Percentiles rank a stretch among this genome's conserved stretches.
Evolutionary conservation across 768 basidiomycete genomes (phyloP).

Genomic region (Jaapia argillacea): DNA sequence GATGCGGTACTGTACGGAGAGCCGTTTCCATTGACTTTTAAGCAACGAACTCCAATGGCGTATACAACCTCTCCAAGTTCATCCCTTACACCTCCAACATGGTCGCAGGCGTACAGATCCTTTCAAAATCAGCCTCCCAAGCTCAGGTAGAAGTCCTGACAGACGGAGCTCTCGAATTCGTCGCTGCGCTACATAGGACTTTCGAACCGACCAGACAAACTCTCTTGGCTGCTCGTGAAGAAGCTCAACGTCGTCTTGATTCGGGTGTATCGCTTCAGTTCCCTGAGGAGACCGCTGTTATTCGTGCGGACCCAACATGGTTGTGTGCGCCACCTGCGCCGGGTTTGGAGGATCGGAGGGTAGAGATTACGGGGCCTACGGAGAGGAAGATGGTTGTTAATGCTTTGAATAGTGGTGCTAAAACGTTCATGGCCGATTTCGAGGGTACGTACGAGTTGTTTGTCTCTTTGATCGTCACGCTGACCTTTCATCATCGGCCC

Average conservation of each 20-base stretch:
- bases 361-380: conserved; percentile 97
- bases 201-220: conserved; percentile 83
- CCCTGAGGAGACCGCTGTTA: conserved; percentile 76
- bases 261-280: conserved; percentile 78
- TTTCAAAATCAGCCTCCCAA: conserved; percentile 44
- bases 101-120: conserved; percentile 55
- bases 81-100: conserved; percentile 39
- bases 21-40: too few species aligned
- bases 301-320: conserved; percentile 88
- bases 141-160: conserved; percentile 80
- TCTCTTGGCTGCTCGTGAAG: conserved; percentile 70
- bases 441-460: conserved; percentile 51
- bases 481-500: too few species aligned
- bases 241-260: conserved; percentile 70
- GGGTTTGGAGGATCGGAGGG: conserved; percentile 88
- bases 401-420: conserved; percentile 88
- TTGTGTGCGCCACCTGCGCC: conserved; percentile 84
- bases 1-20: too few species aligned
- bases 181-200: conserved; percentile 88
- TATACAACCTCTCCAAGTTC: too few species aligned
- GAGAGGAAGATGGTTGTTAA: conserved; percentile 99
- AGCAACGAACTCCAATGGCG: too few species aligned
- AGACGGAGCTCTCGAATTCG: conserved; percentile 76
- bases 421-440: conserved; percentile 99
- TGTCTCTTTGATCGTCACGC: conserved; percentile 1